Evolutionary conservation across 2,329 filamentous ascomycete genomes (phyloP).

Genomic region (Fusarium tuaranense): DNA sequence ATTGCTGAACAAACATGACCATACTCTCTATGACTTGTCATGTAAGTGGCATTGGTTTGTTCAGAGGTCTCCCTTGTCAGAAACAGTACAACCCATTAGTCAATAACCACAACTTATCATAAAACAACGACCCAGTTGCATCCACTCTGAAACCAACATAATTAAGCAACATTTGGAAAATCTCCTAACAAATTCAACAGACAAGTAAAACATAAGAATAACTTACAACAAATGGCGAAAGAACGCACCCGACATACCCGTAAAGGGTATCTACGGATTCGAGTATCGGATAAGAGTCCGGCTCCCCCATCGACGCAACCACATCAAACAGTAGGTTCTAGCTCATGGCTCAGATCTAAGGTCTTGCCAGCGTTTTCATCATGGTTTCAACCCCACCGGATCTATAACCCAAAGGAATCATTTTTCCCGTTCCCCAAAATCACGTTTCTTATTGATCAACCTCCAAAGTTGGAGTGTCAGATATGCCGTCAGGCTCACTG

Average conservation of each 20-base stretch:
- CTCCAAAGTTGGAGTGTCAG: constrained; percentile 38
- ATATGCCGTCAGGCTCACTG: constrained; percentile 42
- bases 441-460: constrained; percentile 45
- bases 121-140: neutral
- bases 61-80: neutral
- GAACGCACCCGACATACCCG: neutral
- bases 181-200: neutral
- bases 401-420: constrained; percentile 31
- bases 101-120: neutral
- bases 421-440: constrained; percentile 46
- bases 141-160: neutral
- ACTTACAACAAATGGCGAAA: constrained; percentile 2
- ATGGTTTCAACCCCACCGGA: constrained; percentile 35
- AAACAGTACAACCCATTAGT: neutral
- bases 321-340: neutral
- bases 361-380: constrained; percentile 16
- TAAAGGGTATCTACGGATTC: constrained; percentile 22
- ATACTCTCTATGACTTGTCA: neutral
- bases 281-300: constrained; percentile 1
- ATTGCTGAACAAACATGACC: neutral
- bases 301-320: neutral
- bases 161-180: neutral
- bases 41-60: neutral
- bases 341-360: constrained; percentile 22
- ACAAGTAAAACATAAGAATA: neutral